phyloP scores from a whole-genome alignment of 2,329 filamentous ascomycete species.

The Nakataea oryzae region DNA sequence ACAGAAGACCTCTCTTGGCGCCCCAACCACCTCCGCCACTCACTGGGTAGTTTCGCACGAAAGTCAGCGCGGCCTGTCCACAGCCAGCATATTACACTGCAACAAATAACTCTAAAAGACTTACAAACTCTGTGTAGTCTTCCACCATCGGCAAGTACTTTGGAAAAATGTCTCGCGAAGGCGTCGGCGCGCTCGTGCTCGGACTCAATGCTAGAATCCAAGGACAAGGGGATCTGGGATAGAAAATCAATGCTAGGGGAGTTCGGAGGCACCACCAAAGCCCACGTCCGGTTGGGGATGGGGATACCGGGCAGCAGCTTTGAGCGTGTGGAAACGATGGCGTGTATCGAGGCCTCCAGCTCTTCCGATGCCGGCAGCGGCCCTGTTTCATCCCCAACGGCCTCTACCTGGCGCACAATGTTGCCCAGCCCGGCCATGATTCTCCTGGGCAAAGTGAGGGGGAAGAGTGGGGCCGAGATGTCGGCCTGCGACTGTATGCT shows the following conservation, averaged over 20 bases:
- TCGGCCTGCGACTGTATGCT: conserved; percentile 4
- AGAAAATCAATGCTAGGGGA: conserved; percentile 1
- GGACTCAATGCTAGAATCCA: neutral
- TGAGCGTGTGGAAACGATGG: conserved; percentile 36
- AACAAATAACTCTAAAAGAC: conserved; percentile 10
- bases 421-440: conserved; percentile 65
- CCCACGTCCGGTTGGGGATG: conserved; percentile 37
- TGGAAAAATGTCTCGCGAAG: conserved; percentile 14
- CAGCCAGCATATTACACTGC: neutral
- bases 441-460: conserved; percentile 50
- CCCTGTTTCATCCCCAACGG: conserved; percentile 18
- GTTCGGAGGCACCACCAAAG: conserved; percentile 46
- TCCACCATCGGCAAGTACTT: conserved; percentile 29
- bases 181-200: neutral
- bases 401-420: conserved; percentile 56
- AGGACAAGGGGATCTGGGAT: neutral
- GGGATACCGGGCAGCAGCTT: conserved; percentile 10
- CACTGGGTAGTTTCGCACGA: conserved; percentile 39
- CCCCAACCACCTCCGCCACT: conserved; percentile 84
- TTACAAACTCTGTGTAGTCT: conserved; percentile 35
- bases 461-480: conserved; percentile 36
- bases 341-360: conserved; percentile 54
- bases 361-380: conserved; percentile 57
- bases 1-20: conserved; percentile 65
- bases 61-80: conserved; percentile 6